Conservation (phyloP, 441 rosid species). For the Bruguiera hainesii region DNA sequence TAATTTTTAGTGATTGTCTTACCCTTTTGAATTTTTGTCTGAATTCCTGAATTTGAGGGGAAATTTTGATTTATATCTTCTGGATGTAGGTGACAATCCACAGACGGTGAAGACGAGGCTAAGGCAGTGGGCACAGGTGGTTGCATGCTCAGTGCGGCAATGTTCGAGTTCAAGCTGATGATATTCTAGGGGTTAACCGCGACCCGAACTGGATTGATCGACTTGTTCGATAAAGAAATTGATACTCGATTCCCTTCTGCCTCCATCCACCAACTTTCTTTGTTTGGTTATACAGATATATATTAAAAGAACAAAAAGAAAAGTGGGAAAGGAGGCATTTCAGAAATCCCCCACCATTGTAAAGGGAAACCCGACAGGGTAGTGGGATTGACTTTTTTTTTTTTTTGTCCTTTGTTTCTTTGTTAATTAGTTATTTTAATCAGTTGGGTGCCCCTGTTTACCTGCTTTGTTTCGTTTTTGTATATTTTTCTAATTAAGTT, state of each 20-base stretch:
- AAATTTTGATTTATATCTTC: too few relatives aligned
- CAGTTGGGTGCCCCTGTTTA: neutral
- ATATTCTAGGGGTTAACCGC: neutral
- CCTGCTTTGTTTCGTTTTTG: neutral
- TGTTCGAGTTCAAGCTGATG: constrained; percentile 29
- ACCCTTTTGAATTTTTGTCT: neutral
- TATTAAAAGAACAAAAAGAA: neutral
- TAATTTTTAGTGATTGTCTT: neutral
- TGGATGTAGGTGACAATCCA: constrained; percentile 59
- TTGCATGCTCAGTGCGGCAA: constrained; percentile 81
- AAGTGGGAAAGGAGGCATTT: neutral
- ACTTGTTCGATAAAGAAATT: constrained; percentile 15
- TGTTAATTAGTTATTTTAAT: neutral
- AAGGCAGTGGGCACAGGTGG: constrained; percentile 90
- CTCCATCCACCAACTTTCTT: constrained; percentile 5
- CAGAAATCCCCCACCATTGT: neutral
- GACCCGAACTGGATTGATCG: constrained; percentile 19
- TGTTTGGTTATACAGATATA: constrained; percentile 12
- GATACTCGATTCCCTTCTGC: constrained; percentile 6
- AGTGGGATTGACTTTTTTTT: constrained; percentile 15
- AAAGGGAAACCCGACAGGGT: constrained; percentile 5
- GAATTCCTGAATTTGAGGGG: neutral
- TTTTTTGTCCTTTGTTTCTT: neutral
- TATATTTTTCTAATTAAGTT: neutral
- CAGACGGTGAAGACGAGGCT: constrained; percentile 67